phyloP scores from a whole-genome alignment of 208 protist species.

The Acanthamoeba royreba region DNA sequence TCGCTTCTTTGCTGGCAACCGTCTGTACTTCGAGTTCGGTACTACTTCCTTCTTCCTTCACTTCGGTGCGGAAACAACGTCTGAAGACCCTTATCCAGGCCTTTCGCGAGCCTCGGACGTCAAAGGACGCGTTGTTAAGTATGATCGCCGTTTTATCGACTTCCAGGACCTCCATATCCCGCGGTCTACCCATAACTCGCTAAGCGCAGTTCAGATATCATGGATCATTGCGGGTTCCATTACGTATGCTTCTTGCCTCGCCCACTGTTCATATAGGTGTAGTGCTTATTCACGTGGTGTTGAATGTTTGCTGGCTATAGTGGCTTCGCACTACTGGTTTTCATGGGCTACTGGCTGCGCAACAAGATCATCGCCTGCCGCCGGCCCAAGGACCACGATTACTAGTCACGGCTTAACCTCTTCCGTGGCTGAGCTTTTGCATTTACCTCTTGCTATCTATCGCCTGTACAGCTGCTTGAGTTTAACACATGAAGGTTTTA shows the following conservation, averaged over 20 bases:
- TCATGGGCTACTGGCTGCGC: not conserved
- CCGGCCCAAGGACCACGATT: not conserved
- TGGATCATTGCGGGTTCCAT: not conserved
- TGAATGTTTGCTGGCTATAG: not conserved
- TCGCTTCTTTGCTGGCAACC: slow-evolving; percentile 9
- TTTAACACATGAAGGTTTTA: too few species aligned
- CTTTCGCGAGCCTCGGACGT: not conserved
- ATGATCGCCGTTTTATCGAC: slow-evolving; percentile 21
- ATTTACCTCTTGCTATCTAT: too few species aligned
- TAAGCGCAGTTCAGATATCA: not conserved
- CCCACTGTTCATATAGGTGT: not conserved
- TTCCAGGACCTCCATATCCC: slow-evolving; percentile 17
- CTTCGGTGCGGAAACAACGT: not conserved
- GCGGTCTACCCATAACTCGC: not conserved
- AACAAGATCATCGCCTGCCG: not conserved
- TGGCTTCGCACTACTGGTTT: not conserved
- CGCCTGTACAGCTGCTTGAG: too few species aligned
- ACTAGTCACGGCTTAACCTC: too few species aligned
- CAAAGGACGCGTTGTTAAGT: not conserved
- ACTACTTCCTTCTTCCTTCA: not conserved
- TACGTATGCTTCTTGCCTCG: not conserved
- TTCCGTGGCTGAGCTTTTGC: too few species aligned
- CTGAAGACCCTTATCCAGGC: not conserved
- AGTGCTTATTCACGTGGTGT: not conserved
- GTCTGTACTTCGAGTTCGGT: slow-evolving; percentile 36